Evolutionary conservation across 371 early-diverging fungal genomes (phyloP).

Genomic region (Mycotypha africana): DNA sequence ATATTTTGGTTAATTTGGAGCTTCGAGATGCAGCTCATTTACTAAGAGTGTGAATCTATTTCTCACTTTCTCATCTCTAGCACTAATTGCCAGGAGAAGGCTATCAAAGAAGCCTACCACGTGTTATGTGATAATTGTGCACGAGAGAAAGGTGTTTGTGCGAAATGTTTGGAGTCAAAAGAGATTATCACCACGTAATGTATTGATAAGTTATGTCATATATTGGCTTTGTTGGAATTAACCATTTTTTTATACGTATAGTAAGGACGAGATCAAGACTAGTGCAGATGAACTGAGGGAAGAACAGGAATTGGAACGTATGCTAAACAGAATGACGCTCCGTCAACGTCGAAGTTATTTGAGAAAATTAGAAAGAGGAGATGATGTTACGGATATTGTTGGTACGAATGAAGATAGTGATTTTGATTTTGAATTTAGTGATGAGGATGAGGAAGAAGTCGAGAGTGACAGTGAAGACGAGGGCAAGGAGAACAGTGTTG

Average conservation of each 20-base stretch:
- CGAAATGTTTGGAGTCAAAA: slow-evolving; percentile 80
- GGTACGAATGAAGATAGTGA: slow-evolving; percentile 36
- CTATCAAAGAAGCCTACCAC: slow-evolving; percentile 93
- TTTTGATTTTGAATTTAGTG: slow-evolving; percentile 39
- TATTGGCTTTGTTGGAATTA: not conserved
- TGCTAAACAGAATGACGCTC: slow-evolving; percentile 73
- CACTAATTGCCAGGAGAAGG: slow-evolving; percentile 69
- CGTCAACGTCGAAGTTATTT: slow-evolving; percentile 83
- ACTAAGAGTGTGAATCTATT: not conserved
- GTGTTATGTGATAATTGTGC: slow-evolving; percentile 90
- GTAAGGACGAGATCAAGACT: slow-evolving; percentile 52
- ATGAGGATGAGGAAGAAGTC: slow-evolving; percentile 22
- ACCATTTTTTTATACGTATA: slow-evolving; percentile 8
- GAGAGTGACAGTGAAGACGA: slow-evolving; percentile 4
- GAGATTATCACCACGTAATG: slow-evolving; percentile 61
- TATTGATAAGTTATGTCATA: no score
- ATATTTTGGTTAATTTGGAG: not conserved
- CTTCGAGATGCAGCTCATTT: no score
- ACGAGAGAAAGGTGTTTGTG: slow-evolving; percentile 74
- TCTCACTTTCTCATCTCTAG: slow-evolving; percentile 4
- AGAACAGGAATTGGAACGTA: slow-evolving; percentile 65
- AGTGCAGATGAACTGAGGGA: slow-evolving; percentile 56
- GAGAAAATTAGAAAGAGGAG: slow-evolving; percentile 73
- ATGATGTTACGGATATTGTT: slow-evolving; percentile 36
- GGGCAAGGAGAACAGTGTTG: no score